These are phyloP conservation scores for Magnolia officinalis DNA, from an alignment of 164 flowering plant genomes.

Conservation along the genomic window DNA sequence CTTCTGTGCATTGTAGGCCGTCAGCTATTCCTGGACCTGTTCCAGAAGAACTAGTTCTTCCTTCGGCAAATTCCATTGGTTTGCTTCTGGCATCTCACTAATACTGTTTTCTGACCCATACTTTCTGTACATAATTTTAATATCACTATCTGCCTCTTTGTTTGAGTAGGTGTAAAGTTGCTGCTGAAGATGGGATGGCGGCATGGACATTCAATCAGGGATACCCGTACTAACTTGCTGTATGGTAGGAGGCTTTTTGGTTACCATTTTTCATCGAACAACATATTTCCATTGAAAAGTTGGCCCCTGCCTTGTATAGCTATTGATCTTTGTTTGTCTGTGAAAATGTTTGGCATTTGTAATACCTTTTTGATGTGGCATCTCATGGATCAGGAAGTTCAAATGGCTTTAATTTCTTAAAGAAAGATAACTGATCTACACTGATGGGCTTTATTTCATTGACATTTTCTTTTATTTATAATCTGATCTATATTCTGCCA, in stretches of 20 bases:
- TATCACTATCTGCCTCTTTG: background rate
- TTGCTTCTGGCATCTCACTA: slow-evolving; percentile 19
- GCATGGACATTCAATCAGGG: slow-evolving; percentile 75
- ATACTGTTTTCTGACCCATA: background rate
- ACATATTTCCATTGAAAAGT: no score
- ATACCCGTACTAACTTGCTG: slow-evolving; percentile 40
- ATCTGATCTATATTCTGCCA: no score
- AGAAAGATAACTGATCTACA: background rate
- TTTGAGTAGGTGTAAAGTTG: slow-evolving; percentile 66
- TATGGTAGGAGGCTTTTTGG: slow-evolving; percentile 54
- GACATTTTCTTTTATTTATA: background rate
- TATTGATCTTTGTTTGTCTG: background rate
- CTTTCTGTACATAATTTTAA: background rate
- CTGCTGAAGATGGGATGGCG: slow-evolving; percentile 97
- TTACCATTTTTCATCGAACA: background rate
- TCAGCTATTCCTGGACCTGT: slow-evolving; percentile 91
- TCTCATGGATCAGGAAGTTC: background rate
- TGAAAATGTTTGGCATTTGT: background rate
- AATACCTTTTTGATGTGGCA: background rate
- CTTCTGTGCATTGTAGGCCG: slow-evolving; percentile 44
- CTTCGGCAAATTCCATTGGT: slow-evolving; percentile 81
- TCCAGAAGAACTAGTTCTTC: slow-evolving; percentile 85
- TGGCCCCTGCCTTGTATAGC: background rate
- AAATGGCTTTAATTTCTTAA: background rate
- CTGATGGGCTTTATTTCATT: background rate